Base-by-base conservation (phyloP, 1,139 yeast genomes). In the Geotrichum fermentans region DNA sequence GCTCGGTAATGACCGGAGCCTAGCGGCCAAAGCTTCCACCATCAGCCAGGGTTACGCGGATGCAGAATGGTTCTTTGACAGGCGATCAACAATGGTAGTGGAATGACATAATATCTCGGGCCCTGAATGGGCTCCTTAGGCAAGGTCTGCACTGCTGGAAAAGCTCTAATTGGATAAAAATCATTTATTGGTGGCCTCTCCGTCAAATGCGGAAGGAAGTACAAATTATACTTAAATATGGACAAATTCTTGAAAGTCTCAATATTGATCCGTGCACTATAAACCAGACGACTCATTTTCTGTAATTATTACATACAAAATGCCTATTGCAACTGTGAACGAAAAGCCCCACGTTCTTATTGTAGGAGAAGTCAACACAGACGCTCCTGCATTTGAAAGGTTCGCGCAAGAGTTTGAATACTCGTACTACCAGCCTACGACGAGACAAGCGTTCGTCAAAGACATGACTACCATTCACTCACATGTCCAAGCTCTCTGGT, bases 401-500 rank as follows among this genome's bases (percentile, higher is more conserved):
- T 43, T 52, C 22, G 6, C 47, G 1, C 6, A 34, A 7, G 10
- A 33, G 16, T 53, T 45, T 33, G 43, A 46, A 3, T 39, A 33
- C 35, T 24, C 20, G 52, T 40, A 30, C 20, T 55, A 55, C 43
- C 28, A 32, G 4, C 40, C 51, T 3, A 36, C 57, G 8, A 47
- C 61, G 4, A 47, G 54, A 21, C 55, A 53, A 14, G 49, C 58
- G 47, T 40, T 58, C 7, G 29, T 53, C 21, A 29, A 40, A 18
- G 62, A 58, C 48, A 46, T 59, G 28, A 18, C 38, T 13, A 55
- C 56, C 5, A 45, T 40, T 0, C 45, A 55, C 33, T 48, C 39
- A 14, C 49, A 61, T 40, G 40, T 59, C 11, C 43, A 52, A 16
- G 64, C 57, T 17, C 43, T 59, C 14, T 55, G 57, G 43, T 49